Base-by-base conservation (phyloP, 2,329 filamentous ascomycete genomes). In the Mycosphaerelloides madeirae region DNA sequence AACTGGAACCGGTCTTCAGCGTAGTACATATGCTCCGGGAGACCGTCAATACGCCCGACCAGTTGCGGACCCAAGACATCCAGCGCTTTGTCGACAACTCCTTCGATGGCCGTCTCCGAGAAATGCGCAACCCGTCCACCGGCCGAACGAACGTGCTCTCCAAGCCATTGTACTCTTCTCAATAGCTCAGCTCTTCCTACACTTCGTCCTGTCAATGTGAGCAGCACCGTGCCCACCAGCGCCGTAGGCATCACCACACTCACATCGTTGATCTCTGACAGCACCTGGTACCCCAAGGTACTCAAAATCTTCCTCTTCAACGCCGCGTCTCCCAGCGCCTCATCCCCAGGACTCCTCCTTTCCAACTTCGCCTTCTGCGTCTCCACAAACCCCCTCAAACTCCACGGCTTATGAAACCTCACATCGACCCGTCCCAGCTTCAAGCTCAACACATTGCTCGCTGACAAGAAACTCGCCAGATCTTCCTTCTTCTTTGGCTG, bases 231-330 rank as follows among this genome's bases (percentile, higher is more conserved):
- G 5, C 93, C 93, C 19, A 98, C 94, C 33, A 98, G 75, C 0
- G 93, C 91, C 0, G 93, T 97, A 1, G 93, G 93, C 93, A 98
- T 98, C 37, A 98, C 88, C 0, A 98, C 93, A 0, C 90, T 95
- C 2, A 95, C 91, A 28, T 84, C 81, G 62, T 98, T 98, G 69
- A 98, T 98, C 59, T 98, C 87, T 1, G 86, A 84, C 2, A 98
- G 74, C 1, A 97, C 89, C 57, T 87, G 86, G 69, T 96, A 98
- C 1, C 93, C 93, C 43, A 98, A 74, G 0, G 87, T 94, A 29
- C 89, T 79, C 11, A 98, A 70, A 2, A 98, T 71, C 47, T 86
- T 85, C 18, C 84, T 76, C 37, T 58, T 59, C 11, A 83, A 72
- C 1, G 74, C 68, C 4, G 75, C 68, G 34, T 71, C 71, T 28